A percentile compares a stretch with the other conserved stretches of the same genome.
Conservation (phyloP, 345 rosid species). For the Passiflora organensis region DNA sequence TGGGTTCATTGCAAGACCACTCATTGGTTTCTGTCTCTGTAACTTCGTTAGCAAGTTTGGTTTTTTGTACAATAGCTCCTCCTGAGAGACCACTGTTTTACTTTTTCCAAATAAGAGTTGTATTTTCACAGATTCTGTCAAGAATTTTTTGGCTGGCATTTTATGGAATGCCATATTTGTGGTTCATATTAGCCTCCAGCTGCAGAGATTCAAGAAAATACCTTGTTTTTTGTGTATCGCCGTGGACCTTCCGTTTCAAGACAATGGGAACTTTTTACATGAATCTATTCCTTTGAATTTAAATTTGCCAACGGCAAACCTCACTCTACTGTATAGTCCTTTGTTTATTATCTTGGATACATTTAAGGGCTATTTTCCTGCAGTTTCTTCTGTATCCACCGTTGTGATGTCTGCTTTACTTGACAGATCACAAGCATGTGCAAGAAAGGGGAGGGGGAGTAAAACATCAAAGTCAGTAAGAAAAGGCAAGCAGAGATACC, state of each 20-base stretch:
- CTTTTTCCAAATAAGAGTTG: conserved; percentile 29
- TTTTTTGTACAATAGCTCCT: conserved; percentile 29
- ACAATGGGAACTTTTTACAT: conserved; percentile 1
- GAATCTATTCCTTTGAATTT: background rate
- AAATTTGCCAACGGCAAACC: too few species aligned
- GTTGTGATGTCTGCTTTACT: too few species aligned
- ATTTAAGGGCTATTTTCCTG: too few species aligned
- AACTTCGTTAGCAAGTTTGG: conserved; percentile 16
- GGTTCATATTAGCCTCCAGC: background rate
- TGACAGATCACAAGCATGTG: too few species aligned
- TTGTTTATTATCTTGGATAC: too few species aligned
- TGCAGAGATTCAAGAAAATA: background rate
- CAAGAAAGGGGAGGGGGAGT: too few species aligned
- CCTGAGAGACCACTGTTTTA: conserved; percentile 24
- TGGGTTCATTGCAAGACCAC: conserved; percentile 14
- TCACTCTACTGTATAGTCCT: too few species aligned
- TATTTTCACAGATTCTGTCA: conserved; percentile 18
- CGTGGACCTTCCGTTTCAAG: conserved; percentile 5
- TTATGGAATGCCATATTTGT: background rate
- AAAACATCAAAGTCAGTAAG: too few species aligned
- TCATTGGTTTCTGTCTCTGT: conserved; percentile 23
- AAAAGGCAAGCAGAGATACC: too few species aligned
- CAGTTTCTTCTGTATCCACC: too few species aligned
- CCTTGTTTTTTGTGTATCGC: background rate
- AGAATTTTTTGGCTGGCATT: conserved; percentile 2